These are phyloP conservation scores for Aquilaria malaccensis DNA, from an alignment of 345 rosid genomes.

Conservation along the genomic window DNA sequence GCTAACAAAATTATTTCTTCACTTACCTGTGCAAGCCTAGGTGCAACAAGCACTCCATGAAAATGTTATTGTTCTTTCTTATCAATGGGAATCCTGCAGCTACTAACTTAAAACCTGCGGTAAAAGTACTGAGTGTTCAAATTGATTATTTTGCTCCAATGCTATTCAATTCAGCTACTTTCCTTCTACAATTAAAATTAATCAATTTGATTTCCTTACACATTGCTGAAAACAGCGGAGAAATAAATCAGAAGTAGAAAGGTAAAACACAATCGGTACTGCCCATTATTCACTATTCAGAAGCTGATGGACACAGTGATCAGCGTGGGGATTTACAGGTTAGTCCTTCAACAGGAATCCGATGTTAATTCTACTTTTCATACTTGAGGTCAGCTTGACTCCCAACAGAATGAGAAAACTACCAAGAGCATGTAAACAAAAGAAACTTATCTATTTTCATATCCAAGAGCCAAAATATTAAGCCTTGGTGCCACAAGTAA, in stretches of 20 bases:
- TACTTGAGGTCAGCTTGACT: no score
- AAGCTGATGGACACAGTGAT: conserved; percentile 12
- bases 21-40: conserved; percentile 16
- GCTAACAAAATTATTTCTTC: conserved; percentile 9
- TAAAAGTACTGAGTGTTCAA: background rate
- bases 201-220: background rate
- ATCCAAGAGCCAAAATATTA: background rate
- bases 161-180: background rate
- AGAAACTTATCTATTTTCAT: no score
- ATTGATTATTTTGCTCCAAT: background rate
- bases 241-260: conserved; percentile 15
- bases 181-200: background rate
- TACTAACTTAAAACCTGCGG: background rate
- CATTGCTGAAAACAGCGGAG: conserved; percentile 10
- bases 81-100: conserved; percentile 23
- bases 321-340: conserved; percentile 13
- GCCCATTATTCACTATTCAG: conserved; percentile 13
- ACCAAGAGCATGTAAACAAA: no score
- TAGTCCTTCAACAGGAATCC: background rate
- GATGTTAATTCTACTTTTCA: background rate
- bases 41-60: conserved; percentile 22
- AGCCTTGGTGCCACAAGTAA: background rate
- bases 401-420: no score
- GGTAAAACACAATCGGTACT: conserved; percentile 15
- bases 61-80: conserved; percentile 14